phyloP scores from a whole-genome alignment of 73 alveolate species.

The Urostyla sp. region DNA sequence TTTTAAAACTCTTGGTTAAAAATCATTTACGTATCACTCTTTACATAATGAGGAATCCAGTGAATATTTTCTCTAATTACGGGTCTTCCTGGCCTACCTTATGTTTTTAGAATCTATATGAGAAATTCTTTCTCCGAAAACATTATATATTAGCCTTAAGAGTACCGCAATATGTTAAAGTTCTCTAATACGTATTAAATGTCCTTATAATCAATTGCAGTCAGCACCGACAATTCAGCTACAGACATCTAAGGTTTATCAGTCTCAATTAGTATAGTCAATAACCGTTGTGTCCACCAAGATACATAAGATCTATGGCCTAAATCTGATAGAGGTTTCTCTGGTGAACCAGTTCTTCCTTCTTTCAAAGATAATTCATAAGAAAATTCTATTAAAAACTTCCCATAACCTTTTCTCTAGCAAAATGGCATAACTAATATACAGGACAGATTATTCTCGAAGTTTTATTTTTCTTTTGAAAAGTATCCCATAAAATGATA shows the following conservation, averaged over 20 bases:
- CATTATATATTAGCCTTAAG: conserved; percentile 85
- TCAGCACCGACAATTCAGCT: conserved; percentile 78
- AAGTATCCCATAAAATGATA: conserved; percentile 96
- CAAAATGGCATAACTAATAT: conserved; percentile 94
- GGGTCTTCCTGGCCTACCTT: conserved; percentile 97
- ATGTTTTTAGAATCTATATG: conserved; percentile 79
- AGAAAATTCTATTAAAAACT: conserved; percentile 95
- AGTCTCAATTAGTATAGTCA: conserved; percentile 73
- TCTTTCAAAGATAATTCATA: conserved; percentile 87
- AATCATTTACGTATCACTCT: too few relatives aligned
- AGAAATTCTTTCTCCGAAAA: conserved; percentile 86
- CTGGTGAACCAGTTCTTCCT: conserved; percentile 94
- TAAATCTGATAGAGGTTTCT: conserved; percentile 92
- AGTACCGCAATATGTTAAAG: conserved; percentile 86
- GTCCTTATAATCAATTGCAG: conserved; percentile 88
- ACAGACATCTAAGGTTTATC: conserved; percentile 79
- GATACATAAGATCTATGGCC: conserved; percentile 93
- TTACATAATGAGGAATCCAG: conserved; percentile 83
- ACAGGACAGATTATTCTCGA: conserved; percentile 93
- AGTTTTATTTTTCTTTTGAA: conserved; percentile 92
- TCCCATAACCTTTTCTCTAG: conserved; percentile 98
- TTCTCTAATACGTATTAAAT: conserved; percentile 89
- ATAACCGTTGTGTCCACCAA: conserved; percentile 93
- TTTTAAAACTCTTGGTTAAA: too few relatives aligned
- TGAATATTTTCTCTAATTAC: conserved; percentile 88